A percentile compares a stretch with the other conserved stretches of the same genome.
These are phyloP conservation scores for Rosellinia necatrix DNA, from an alignment of 2,329 filamentous ascomycete genomes.

Conservation along the genomic window DNA sequence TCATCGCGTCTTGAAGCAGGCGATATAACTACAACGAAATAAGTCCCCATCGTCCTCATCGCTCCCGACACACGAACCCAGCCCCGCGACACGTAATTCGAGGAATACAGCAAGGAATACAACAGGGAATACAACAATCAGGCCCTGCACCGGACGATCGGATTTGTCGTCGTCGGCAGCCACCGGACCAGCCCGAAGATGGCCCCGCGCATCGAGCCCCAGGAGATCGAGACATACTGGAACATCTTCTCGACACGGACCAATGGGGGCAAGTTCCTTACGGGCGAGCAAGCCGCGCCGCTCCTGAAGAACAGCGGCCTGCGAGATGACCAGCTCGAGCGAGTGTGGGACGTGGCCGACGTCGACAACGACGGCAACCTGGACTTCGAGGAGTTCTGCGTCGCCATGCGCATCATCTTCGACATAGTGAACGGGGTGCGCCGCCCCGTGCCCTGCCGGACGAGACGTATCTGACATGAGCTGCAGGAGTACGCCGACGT, in stretches of 20 bases:
- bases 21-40: not conserved
- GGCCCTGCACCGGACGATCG: not conserved
- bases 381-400: constrained; percentile 99
- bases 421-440: constrained; percentile 89
- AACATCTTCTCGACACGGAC: constrained; percentile 66
- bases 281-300: constrained; percentile 64
- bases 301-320: constrained; percentile 68
- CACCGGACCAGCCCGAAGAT: constrained; percentile 42
- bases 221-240: constrained; percentile 69
- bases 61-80: not conserved
- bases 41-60: no score
- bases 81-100: no score
- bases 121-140: no score
- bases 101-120: no score
- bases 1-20: no score
- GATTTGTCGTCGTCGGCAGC: constrained; percentile 4
- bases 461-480: constrained; percentile 8
- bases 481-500: constrained; percentile 84
- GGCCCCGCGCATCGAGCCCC: constrained; percentile 65
- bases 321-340: constrained; percentile 81
- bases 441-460: not conserved
- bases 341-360: constrained; percentile 95
- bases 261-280: constrained; percentile 63
- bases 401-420: constrained; percentile 97
- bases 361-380: constrained; percentile 97